Base-by-base conservation (phyloP, 768 basidiomycete species). In the Coprinopsis sp. region DNA sequence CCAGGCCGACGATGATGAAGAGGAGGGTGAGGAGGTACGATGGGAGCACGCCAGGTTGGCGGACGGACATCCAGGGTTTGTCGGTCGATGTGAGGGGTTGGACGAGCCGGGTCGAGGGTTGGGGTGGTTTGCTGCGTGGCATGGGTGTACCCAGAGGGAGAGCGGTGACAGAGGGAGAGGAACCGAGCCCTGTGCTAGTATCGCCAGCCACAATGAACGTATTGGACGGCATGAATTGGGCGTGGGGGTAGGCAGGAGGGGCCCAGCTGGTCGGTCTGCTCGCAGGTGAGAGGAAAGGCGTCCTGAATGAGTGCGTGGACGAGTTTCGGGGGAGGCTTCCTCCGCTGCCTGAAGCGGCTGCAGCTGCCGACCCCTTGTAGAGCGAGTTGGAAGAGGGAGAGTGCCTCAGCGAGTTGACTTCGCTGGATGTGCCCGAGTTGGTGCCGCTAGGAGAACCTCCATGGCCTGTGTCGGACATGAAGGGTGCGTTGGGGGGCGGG, bases 271-370 rank as follows among this genome's bases (percentile, higher is more conserved):
- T 64, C 0, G 83, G 82, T n/a, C 84, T 73, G 1, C 81, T 82
- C 1, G 83, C 74, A 0, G 85, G 86, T 3, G 82, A 76, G 44
- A 86, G 76, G 66, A 86, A 86, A 1, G 85, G 82, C 0, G 77
- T 67, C 21, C 85, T 78, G 68, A 88, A 87, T 12, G 71, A 74
- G 30, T 72, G 74, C 1, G 69, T 64, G 18, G 68, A 73, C 44
- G 61, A 58, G 23, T 57, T 63, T 24, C 78, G 61, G 12, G 79
- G 77, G 39, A 76, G 51, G 22, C 46, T 21, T n/a, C n/a, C n/a
- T n/a, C n/a, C n/a, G n/a, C n/a, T n/a, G n/a, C n/a, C n/a, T n/a
- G n/a, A n/a, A 4, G 47, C 18, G 6, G 25, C 37, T 16, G 68
- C 73, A 0, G 73, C 75, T 2, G 70, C 74, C 44, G 69, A 72